A percentile compares a stretch with the other conserved stretches of the same genome.
phyloP scores from a whole-genome alignment of 441 rosid genomes.

The Bruguiera hainesii region DNA sequence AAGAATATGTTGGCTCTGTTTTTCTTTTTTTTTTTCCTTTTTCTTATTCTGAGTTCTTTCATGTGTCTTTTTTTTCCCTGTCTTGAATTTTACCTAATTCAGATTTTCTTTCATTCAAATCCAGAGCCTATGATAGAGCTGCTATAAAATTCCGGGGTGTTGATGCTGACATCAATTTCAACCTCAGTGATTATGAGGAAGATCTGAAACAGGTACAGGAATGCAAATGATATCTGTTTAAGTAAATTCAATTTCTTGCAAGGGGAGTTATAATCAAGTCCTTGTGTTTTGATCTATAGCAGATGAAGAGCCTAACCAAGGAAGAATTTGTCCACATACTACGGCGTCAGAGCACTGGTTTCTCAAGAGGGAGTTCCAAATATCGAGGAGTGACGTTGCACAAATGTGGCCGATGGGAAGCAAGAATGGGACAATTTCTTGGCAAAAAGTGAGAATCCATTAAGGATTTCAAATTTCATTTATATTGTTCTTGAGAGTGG shows the following conservation, averaged over 20 bases:
- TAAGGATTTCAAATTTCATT: constrained; percentile 19
- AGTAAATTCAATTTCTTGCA: constrained; percentile 3
- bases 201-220: constrained; percentile 71
- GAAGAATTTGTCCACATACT: constrained; percentile 93
- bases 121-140: constrained; percentile 93
- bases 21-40: not conserved
- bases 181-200: constrained; percentile 69
- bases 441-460: constrained; percentile 80
- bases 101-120: not conserved
- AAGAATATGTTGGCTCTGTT: not conserved
- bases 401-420: constrained; percentile 96
- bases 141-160: constrained; percentile 91
- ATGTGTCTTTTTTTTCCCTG: not conserved
- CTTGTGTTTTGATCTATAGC: constrained; percentile 12
- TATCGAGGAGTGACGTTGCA: constrained; percentile 88
- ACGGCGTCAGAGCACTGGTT: constrained; percentile 91
- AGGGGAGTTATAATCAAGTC: not conserved
- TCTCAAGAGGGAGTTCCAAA: constrained; percentile 84
- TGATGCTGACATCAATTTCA: constrained; percentile 90
- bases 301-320: constrained; percentile 71
- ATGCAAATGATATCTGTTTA: not conserved
- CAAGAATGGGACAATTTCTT: constrained; percentile 94
- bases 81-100: no score
- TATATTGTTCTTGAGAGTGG: constrained; percentile 4
- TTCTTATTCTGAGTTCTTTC: not conserved